Base-by-base conservation (phyloP, 306 rosid species). In the Lathyrus oleraceus region DNA sequence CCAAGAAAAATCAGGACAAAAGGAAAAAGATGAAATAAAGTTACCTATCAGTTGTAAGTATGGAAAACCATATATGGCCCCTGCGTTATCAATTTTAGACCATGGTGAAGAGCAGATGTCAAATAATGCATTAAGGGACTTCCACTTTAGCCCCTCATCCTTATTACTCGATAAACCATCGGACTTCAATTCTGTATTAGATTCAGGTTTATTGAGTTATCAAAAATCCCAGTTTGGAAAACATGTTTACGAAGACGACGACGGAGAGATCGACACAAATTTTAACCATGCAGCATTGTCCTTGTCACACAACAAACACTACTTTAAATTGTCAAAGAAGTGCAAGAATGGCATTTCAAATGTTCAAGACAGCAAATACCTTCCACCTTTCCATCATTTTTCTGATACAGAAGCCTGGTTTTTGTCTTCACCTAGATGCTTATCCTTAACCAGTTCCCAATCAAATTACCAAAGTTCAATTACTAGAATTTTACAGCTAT, bases 381-480 rank as follows among this genome's bases (percentile, higher is more conserved):
- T 75, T 53, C 43, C 84, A 74, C 84, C 84, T 14, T 65, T 79
- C 49, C 76, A 65, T 52, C 59, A 69, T 61, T 71, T 49, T 78
- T 58, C 72, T 73, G 60, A 42, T 67, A 27, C 65, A 6, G 81
- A 86, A 76, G 67, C 81, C 79, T 66, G 85, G 71, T 43, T 72
- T 69, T 54, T 81, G 30, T 81, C 91, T 43, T 67, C 78, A 52
- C 65, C 64, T 54, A 57, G 68, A 61, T 69, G 45, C 48, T 53
- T 71, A 62, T 76, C 88, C 38, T 78, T 76, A 54, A 59, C 73
- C 51, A 19, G 70, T 63, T 78, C 74, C 72, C 81, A 63, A 27
- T 42, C 58, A 21, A 82, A 81, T 43, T 66, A 59, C 74, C 78
- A 10, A 47, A 44, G 59, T 61, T 40, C 89, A 78, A 32, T 67